Evolutionary conservation across 2,329 filamentous ascomycete species (phyloP).

Genomic region (Harringtonia lauricola): DNA sequence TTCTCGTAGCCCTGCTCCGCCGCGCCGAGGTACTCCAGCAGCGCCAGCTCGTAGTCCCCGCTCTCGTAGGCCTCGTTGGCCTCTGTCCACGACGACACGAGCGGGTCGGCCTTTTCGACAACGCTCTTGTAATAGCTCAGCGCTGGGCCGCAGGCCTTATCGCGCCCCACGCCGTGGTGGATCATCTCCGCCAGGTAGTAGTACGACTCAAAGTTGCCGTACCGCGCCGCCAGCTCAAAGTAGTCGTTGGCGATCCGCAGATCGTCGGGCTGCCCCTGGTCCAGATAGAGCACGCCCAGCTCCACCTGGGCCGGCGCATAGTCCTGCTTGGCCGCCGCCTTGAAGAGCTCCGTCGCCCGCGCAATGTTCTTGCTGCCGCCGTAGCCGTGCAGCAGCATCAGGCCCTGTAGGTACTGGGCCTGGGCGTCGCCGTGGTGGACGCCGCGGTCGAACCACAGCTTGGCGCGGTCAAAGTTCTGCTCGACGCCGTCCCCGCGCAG

Average conservation of each 20-base stretch:
- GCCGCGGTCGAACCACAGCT: constrained; percentile 75
- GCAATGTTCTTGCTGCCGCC: constrained; percentile 53
- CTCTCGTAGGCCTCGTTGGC: constrained; percentile 73
- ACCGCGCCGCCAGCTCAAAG: constrained; percentile 76
- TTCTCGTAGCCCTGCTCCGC: constrained; percentile 88
- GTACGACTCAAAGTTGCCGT: constrained; percentile 76
- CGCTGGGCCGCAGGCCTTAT: constrained; percentile 67
- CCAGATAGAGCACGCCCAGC: constrained; percentile 73
- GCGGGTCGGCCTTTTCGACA: constrained; percentile 58
- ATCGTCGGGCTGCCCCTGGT: constrained; percentile 63
- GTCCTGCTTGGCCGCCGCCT: constrained; percentile 70
- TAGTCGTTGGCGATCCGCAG: constrained; percentile 70
- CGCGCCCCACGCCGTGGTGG: constrained; percentile 67
- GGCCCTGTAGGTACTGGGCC: constrained; percentile 72
- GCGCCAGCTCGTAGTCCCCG: constrained; percentile 68
- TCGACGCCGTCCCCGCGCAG: constrained; percentile 75
- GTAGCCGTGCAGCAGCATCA: constrained; percentile 74
- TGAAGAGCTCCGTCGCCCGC: constrained; percentile 66
- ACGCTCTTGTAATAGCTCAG: constrained; percentile 75
- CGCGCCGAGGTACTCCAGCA: constrained; percentile 74
- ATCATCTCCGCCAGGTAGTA: constrained; percentile 89
- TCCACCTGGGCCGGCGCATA: constrained; percentile 71
- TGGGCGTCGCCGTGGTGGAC: constrained; percentile 65
- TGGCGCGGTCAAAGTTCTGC: constrained; percentile 67
- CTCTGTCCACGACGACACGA: constrained; percentile 70